Percentiles rank a stretch among this genome's conserved stretches.
Conservation (phyloP, 345 rosid species). For the Clausena lansium region DNA sequence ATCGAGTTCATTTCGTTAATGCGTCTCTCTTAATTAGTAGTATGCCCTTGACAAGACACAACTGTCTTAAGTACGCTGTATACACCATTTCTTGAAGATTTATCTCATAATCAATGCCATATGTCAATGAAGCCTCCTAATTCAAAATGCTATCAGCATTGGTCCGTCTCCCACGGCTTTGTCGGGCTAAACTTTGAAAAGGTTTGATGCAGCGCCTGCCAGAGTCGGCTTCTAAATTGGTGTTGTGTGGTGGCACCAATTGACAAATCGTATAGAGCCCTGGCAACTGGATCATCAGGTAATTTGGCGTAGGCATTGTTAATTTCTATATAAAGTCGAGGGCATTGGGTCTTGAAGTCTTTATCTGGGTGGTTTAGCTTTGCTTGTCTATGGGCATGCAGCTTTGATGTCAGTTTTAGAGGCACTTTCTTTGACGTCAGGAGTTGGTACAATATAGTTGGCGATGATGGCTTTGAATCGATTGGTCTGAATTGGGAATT, state of each 20-base stretch:
- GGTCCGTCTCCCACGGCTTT: slow-evolving; percentile 26
- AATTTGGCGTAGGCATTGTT: slow-evolving; percentile 13
- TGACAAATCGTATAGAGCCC: slow-evolving; percentile 12
- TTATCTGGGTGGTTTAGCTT: slow-evolving; percentile 23
- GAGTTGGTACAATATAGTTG: slow-evolving; percentile 7
- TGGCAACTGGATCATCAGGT: slow-evolving; percentile 1
- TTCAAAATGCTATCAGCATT: slow-evolving; percentile 15
- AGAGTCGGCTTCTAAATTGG: background rate
- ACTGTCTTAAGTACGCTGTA: too few relatives aligned
- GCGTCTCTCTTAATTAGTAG: background rate
- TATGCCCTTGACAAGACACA: too few relatives aligned
- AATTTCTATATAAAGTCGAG: background rate
- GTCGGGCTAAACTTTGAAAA: background rate
- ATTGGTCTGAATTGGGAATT: background rate
- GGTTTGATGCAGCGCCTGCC: background rate
- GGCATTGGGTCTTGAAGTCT: background rate
- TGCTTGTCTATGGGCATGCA: slow-evolving; percentile 16
- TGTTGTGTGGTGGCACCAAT: background rate
- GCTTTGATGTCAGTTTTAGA: slow-evolving; percentile 20
- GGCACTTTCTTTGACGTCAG: slow-evolving; percentile 6
- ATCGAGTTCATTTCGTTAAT: background rate
- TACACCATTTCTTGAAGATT: too few relatives aligned
- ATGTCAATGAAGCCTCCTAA: too few relatives aligned
- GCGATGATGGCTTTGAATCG: background rate
- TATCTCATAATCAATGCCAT: too few relatives aligned